These are phyloP conservation scores for Stagonosporopsis cucurbitacearum DNA, from an alignment of 2,329 filamentous ascomycete genomes.

Conservation along the genomic window DNA sequence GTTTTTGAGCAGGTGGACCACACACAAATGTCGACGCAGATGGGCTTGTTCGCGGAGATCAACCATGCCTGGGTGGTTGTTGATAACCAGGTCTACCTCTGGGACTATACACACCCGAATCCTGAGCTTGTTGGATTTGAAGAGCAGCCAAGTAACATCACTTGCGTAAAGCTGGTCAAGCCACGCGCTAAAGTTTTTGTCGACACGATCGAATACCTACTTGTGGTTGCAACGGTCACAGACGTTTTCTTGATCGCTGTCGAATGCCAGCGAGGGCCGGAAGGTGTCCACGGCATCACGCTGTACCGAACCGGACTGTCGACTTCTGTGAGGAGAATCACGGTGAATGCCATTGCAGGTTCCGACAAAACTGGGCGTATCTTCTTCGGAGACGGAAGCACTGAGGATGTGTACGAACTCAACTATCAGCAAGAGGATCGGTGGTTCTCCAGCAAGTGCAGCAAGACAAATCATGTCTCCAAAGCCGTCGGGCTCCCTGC, in stretches of 20 bases:
- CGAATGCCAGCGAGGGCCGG: constrained; percentile 66
- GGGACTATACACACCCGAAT: constrained; percentile 95
- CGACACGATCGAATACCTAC: constrained; percentile 80
- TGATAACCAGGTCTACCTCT: constrained; percentile 94
- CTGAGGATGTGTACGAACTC: constrained; percentile 90
- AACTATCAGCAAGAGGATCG: constrained; percentile 97
- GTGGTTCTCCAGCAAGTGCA: constrained; percentile 90
- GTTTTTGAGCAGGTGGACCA: constrained; percentile 93
- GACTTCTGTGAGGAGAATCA: constrained; percentile 75
- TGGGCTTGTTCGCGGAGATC: constrained; percentile 94
- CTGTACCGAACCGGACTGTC: constrained; percentile 91
- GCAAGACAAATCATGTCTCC: constrained; percentile 86
- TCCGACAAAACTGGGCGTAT: constrained; percentile 83
- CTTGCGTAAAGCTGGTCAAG: constrained; percentile 84
- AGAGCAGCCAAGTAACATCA: constrained; percentile 85
- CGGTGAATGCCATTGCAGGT: constrained; percentile 79
- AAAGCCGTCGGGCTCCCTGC: constrained; percentile 68
- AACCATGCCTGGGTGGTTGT: constrained; percentile 96
- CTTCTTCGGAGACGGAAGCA: constrained; percentile 82
- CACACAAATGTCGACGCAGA: constrained; percentile 84
- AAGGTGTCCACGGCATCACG: constrained; percentile 74
- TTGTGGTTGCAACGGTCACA: constrained; percentile 84
- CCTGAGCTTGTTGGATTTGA: constrained; percentile 92
- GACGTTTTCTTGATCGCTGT: constrained; percentile 90
- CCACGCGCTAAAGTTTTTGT: constrained; percentile 90